Evolutionary conservation across 1,139 yeast genomes (phyloP).

Genomic region (Nakaseomyces bracarensis): DNA sequence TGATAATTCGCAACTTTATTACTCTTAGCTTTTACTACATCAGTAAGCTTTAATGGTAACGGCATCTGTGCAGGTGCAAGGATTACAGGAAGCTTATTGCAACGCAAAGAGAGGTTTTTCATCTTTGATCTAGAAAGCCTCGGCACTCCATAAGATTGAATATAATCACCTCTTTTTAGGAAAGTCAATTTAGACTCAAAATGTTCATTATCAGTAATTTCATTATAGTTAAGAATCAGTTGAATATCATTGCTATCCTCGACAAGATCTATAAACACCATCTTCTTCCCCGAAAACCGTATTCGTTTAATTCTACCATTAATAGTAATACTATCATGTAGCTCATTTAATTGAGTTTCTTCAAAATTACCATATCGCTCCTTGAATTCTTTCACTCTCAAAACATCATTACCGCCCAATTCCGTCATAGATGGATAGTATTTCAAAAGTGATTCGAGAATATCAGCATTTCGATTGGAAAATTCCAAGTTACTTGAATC

Average conservation of each 20-base stretch:
- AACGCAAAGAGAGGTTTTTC: conserved; percentile 50
- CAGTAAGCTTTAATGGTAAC: conserved; percentile 54
- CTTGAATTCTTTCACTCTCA: conserved; percentile 13
- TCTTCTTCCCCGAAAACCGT: conserved; percentile 29
- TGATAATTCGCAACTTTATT: conserved; percentile 71
- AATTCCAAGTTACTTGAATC: conserved; percentile 7
- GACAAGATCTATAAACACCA: conserved; percentile 28
- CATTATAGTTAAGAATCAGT: conserved; percentile 12
- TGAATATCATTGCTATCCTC: conserved; percentile 13
- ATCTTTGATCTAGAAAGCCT: conserved; percentile 73
- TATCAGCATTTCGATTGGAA: conserved; percentile 14
- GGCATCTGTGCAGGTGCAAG: conserved; percentile 66
- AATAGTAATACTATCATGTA: conserved; percentile 6
- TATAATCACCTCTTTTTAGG: conserved; percentile 63
- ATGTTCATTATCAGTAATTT: conserved; percentile 27
- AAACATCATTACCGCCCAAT: conserved; percentile 6
- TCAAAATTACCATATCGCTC: conserved; percentile 8
- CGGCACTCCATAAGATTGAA: conserved; percentile 59
- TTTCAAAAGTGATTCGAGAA: conserved; percentile 10
- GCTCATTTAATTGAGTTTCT: not conserved
- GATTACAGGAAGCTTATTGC: conserved; percentile 41
- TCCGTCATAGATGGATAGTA: conserved; percentile 28
- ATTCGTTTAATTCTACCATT: conserved; percentile 26
- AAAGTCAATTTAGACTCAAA: conserved; percentile 41
- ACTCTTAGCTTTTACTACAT: conserved; percentile 49